Evolutionary conservation across 331 rosid species (phyloP).

Genomic region (Arachis monticola): DNA sequence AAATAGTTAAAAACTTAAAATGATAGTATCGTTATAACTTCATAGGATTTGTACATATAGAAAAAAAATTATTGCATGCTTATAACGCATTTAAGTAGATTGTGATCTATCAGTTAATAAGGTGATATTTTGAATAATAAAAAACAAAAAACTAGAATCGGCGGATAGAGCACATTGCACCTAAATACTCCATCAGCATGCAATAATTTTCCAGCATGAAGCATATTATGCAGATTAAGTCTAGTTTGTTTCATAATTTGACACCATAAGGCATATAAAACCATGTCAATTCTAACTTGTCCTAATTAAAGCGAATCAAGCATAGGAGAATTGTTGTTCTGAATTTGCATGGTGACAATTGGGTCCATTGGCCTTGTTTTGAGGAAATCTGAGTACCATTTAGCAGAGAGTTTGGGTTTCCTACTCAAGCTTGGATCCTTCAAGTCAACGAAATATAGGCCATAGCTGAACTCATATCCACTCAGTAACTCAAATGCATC

Average conservation of each 20-base stretch:
- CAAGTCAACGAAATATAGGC: slow-evolving; percentile 52
- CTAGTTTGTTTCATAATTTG: neutral
- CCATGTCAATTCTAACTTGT: neutral
- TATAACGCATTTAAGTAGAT: no score
- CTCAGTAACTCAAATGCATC: slow-evolving; percentile 54
- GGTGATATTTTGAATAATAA: no score
- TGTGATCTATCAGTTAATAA: no score
- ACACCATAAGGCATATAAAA: neutral
- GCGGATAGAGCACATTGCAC: no score
- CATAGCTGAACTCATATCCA: slow-evolving; percentile 48
- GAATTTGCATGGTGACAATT: slow-evolving; percentile 28
- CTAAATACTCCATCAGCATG: no score
- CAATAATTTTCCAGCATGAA: no score
- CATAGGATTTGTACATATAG: neutral
- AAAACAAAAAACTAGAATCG: no score
- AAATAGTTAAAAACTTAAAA: no score
- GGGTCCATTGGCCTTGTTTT: slow-evolving; percentile 33
- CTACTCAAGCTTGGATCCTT: slow-evolving; percentile 61
- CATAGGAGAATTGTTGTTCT: slow-evolving; percentile 24
- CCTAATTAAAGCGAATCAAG: neutral
- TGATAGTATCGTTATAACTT: neutral
- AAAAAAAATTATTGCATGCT: no score
- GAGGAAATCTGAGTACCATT: slow-evolving; percentile 63
- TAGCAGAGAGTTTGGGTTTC: slow-evolving; percentile 65
- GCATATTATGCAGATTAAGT: neutral